Percentiles rank a stretch among this genome's conserved stretches.
These are phyloP conservation scores for Phytopythium oedochilum DNA, from an alignment of 352 stramenopile genomes.

Conservation along the genomic window DNA sequence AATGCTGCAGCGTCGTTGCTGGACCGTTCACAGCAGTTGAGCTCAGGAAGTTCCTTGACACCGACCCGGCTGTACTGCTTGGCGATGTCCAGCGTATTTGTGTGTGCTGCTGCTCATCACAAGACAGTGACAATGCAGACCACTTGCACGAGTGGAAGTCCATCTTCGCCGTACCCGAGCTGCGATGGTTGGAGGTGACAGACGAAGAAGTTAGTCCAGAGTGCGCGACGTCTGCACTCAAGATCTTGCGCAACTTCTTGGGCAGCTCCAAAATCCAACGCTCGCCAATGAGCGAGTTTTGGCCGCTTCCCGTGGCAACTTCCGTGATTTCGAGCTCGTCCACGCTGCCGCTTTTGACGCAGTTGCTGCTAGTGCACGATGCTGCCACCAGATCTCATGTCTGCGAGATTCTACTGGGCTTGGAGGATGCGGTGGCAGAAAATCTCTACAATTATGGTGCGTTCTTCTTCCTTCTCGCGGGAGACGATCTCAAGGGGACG, in stretches of 20 bases:
- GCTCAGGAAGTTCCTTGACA: conserved; percentile 52
- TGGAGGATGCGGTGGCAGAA: conserved; percentile 38
- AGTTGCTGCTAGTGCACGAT: conserved; percentile 66
- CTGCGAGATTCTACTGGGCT: conserved; percentile 58
- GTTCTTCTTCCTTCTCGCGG: conserved; percentile 77
- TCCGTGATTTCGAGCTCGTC: conserved; percentile 41
- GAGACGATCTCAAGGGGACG: conserved; percentile 14
- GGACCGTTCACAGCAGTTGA: conserved; percentile 53
- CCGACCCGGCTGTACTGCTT: conserved; percentile 24
- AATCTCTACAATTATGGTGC: conserved; percentile 53
- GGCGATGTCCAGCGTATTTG: conserved; percentile 32
- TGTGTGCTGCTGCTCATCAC: conserved; percentile 69
- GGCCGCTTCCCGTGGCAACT: conserved; percentile 55
- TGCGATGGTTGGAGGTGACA: conserved; percentile 80
- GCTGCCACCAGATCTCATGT: conserved; percentile 36
- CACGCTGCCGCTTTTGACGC: conserved; percentile 46
- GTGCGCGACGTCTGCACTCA: conserved; percentile 43
- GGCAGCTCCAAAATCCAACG: conserved; percentile 35
- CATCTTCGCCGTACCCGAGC: conserved; percentile 57
- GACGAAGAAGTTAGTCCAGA: conserved; percentile 51
- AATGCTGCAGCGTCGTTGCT: conserved; percentile 7
- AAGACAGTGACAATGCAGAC: conserved; percentile 18
- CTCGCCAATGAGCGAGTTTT: conserved; percentile 21
- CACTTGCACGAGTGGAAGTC: conserved; percentile 50
- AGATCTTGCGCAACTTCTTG: conserved; percentile 61